A percentile compares a stretch with the other conserved stretches of the same genome.
Evolutionary conservation across 768 basidiomycete genomes (phyloP).

Genomic region (Lactarius trivialis): DNA sequence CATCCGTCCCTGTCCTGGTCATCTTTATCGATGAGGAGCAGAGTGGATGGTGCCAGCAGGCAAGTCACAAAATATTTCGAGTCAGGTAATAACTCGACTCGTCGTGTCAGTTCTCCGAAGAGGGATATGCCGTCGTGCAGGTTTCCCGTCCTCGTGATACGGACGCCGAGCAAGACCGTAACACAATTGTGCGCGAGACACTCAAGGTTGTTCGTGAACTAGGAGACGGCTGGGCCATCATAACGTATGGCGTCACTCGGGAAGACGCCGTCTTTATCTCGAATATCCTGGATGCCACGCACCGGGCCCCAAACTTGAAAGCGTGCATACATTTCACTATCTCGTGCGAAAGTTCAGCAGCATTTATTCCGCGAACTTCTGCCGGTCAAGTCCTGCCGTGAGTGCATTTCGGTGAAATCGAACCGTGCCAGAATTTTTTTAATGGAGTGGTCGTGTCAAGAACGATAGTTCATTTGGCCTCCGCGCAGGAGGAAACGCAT

Average conservation of each 20-base stretch:
- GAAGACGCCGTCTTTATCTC: constrained; percentile 22
- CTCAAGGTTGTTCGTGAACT: constrained; percentile 10
- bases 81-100: background rate
- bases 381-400: constrained; percentile 29
- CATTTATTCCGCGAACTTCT: constrained; percentile 27
- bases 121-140: constrained; percentile 36
- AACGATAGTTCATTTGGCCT: constrained; percentile 32
- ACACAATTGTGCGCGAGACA: constrained; percentile 22
- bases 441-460: constrained; percentile 22
- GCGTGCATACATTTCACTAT: constrained; percentile 36
- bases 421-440: background rate
- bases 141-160: constrained; percentile 25
- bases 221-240: constrained; percentile 27
- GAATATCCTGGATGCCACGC: constrained; percentile 5
- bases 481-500: constrained; percentile 33
- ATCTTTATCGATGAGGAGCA: constrained; percentile 30
- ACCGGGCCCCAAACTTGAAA: constrained; percentile 20
- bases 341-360: constrained; percentile 24
- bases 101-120: constrained; percentile 31
- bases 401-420: constrained; percentile 2
- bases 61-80: constrained; percentile 13
- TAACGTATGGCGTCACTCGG: constrained; percentile 30
- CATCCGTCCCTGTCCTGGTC: constrained; percentile 29
- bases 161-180: constrained; percentile 20
- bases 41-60: constrained; percentile 35